Conservation (phyloP, 2,329 filamentous ascomycete genomes). For the Bipolaris gigantea region DNA sequence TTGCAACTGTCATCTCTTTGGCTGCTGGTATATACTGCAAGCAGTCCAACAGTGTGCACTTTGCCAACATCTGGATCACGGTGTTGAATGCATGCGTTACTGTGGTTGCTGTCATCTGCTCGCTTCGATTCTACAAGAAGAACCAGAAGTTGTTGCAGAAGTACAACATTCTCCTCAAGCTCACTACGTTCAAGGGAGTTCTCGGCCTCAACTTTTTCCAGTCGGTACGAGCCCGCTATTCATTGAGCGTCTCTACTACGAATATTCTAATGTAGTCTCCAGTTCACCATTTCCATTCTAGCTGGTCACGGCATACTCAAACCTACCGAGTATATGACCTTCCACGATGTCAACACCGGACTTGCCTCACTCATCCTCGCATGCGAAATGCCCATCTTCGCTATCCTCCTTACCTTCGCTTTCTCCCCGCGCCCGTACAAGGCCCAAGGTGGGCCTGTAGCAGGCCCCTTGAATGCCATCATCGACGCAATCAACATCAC, state of each 20-base stretch:
- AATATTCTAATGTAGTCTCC: background rate
- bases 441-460: constrained; percentile 13
- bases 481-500: constrained; percentile 34
- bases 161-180: constrained; percentile 34
- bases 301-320: constrained; percentile 24
- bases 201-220: constrained; percentile 36
- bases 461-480: constrained; percentile 25
- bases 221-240: constrained; percentile 22
- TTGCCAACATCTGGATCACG: constrained; percentile 38
- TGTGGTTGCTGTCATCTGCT: constrained; percentile 23
- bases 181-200: constrained; percentile 38
- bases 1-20: constrained; percentile 27
- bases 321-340: constrained; percentile 33
- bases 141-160: constrained; percentile 25
- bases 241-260: no score
- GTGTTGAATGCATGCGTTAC: constrained; percentile 27
- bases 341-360: constrained; percentile 32
- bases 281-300: constrained; percentile 39
- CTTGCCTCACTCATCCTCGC: constrained; percentile 35
- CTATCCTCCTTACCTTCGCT: constrained; percentile 29
- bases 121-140: constrained; percentile 29
- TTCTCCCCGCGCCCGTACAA: constrained; percentile 32
- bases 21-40: constrained; percentile 34
- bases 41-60: constrained; percentile 32
- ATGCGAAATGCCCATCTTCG: constrained; percentile 41